Percentiles rank a stretch among this genome's conserved stretches.
Evolutionary conservation across 805 yeast genomes (phyloP).

Genomic region (Candida broadrunensis): DNA sequence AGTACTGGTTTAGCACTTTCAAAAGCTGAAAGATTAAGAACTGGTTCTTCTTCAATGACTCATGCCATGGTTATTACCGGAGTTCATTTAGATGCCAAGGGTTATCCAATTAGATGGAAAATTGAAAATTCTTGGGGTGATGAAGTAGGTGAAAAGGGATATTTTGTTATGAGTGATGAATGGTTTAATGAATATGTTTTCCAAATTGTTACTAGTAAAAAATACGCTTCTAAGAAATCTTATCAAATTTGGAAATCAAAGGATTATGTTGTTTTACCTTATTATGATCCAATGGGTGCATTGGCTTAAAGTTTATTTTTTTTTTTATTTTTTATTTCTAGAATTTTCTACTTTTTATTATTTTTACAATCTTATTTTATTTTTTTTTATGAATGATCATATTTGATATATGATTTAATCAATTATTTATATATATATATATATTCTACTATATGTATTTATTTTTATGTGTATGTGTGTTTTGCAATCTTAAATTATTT

Average conservation of each 20-base stretch:
- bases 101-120: slow-evolving; percentile 42
- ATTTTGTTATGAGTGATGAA: slow-evolving; percentile 40
- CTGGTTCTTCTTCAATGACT: slow-evolving; percentile 76
- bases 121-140: slow-evolving; percentile 46
- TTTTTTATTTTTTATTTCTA: not conserved
- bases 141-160: slow-evolving; percentile 39
- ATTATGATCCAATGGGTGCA: slow-evolving; percentile 43
- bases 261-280: slow-evolving; percentile 32
- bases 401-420: not conserved
- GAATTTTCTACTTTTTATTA: no score
- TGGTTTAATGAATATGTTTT: slow-evolving; percentile 44
- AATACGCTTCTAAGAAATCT: slow-evolving; percentile 33
- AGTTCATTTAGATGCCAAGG: slow-evolving; percentile 63
- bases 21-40: slow-evolving; percentile 68
- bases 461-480: no score
- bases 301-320: slow-evolving; percentile 24
- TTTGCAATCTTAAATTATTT: no score
- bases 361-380: no score
- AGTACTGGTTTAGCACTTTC: slow-evolving; percentile 48
- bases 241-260: slow-evolving; percentile 34
- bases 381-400: not conserved
- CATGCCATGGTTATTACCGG: slow-evolving; percentile 89
- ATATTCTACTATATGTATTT: not conserved
- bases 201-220: slow-evolving; percentile 38
- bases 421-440: not conserved